Evolutionary conservation across 2,329 filamentous ascomycete species (phyloP).

Genomic region (Neonectria hederae): DNA sequence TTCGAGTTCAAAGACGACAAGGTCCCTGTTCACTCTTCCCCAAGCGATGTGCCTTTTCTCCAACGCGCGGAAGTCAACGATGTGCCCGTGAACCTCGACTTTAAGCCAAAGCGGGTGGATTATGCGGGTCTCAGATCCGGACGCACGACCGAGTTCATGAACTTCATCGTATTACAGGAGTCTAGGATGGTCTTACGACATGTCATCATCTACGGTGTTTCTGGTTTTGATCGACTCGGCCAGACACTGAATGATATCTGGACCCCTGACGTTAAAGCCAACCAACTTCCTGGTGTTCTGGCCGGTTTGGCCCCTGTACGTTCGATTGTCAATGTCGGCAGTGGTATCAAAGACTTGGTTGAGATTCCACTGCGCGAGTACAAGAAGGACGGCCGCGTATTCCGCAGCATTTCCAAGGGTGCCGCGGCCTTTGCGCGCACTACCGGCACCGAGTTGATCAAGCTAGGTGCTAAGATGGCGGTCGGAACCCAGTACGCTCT

Average conservation of each 20-base stretch:
- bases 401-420: conserved; percentile 92
- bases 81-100: conserved; percentile 85
- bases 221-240: conserved; percentile 89
- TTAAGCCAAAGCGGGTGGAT: conserved; percentile 98
- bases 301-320: conserved; percentile 91
- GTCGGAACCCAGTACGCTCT: conserved; percentile 95
- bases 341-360: conserved; percentile 85
- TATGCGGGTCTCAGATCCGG: conserved; percentile 92
- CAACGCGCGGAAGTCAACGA: conserved; percentile 89
- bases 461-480: conserved; percentile 91
- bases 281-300: conserved; percentile 88
- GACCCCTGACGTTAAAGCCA: conserved; percentile 91
- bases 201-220: conserved; percentile 91
- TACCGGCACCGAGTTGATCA: conserved; percentile 93
- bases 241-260: conserved; percentile 94
- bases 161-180: conserved; percentile 92
- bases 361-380: conserved; percentile 93
- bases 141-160: conserved; percentile 98
- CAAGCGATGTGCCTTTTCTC: conserved; percentile 83
- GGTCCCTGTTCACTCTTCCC: conserved; percentile 62
- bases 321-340: conserved; percentile 89
- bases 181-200: conserved; percentile 87
- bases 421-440: conserved; percentile 90
- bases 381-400: conserved; percentile 89
- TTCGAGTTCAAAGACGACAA: conserved; percentile 95